Evolutionary conservation across 208 protist genomes (phyloP).

Genomic region (Entamoeba dispar): DNA sequence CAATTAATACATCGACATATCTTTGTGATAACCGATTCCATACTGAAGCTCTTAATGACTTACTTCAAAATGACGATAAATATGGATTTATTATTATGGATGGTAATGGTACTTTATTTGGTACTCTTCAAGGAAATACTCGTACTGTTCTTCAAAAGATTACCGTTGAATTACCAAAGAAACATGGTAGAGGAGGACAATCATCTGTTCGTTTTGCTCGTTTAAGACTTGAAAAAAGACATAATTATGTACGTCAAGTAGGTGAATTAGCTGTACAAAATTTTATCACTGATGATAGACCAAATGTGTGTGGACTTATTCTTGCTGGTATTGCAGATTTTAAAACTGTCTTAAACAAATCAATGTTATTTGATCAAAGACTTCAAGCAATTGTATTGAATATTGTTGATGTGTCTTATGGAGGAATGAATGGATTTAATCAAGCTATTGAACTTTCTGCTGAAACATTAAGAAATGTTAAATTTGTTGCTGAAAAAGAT

Average conservation of each 20-base stretch:
- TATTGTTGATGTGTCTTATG: constrained; percentile 93
- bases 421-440: constrained; percentile 96
- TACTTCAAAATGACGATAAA: constrained; percentile 92
- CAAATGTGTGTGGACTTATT: constrained; percentile 91
- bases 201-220: constrained; percentile 96
- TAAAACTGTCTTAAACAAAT: constrained; percentile 83
- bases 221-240: constrained; percentile 91
- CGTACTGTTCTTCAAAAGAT: constrained; percentile 88
- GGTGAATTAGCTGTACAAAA: constrained; percentile 74
- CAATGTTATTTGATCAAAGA: constrained; percentile 47
- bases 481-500: constrained; percentile 98
- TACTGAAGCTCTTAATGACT: constrained; percentile 74
- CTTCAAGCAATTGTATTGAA: constrained; percentile 76
- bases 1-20: constrained; percentile 93
- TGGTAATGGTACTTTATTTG: constrained; percentile 77
- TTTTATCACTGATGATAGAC: constrained; percentile 84
- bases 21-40: constrained; percentile 78
- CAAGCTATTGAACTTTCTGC: constrained; percentile 90
- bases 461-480: constrained; percentile 78
- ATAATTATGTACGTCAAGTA: constrained; percentile 87
- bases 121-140: constrained; percentile 81
- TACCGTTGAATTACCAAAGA: constrained; percentile 97
- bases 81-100: constrained; percentile 99
- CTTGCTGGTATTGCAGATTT: constrained; percentile 97
- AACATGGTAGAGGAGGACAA: constrained; percentile 96